phyloP scores from a whole-genome alignment of 2,329 filamentous ascomycete genomes.

The Epicoccum sorghinum region DNA sequence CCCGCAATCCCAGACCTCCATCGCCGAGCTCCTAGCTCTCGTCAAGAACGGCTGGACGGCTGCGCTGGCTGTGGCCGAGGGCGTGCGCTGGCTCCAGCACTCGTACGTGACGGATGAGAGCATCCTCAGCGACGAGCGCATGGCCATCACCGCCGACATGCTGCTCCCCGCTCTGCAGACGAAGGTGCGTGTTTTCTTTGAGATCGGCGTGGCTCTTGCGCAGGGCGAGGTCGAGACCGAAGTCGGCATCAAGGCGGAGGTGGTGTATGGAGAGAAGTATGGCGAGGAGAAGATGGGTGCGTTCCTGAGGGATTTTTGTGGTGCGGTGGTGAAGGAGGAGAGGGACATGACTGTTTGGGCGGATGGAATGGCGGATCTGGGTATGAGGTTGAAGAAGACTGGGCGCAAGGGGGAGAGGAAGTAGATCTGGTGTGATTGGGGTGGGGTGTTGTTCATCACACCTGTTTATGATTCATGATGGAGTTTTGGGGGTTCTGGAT shows the following conservation, averaged over 20 bases:
- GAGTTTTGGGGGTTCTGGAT: not conserved
- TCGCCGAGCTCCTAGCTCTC: slow-evolving; percentile 63
- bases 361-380: slow-evolving; percentile 52
- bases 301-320: slow-evolving; percentile 65
- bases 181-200: slow-evolving; percentile 69
- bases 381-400: slow-evolving; percentile 50
- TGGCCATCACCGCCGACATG: slow-evolving; percentile 67
- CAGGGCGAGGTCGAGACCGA: slow-evolving; percentile 59
- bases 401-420: slow-evolving; percentile 52
- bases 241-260: slow-evolving; percentile 63
- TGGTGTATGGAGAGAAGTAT: slow-evolving; percentile 80
- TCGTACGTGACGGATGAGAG: slow-evolving; percentile 69
- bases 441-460: not conserved
- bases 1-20: slow-evolving; percentile 62
- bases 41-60: slow-evolving; percentile 71
- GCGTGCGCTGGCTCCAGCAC: slow-evolving; percentile 66
- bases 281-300: slow-evolving; percentile 77
- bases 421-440: slow-evolving; percentile 5
- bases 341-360: slow-evolving; percentile 50
- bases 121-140: slow-evolving; percentile 68
- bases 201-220: slow-evolving; percentile 56
- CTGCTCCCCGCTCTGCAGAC: slow-evolving; percentile 70
- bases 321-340: slow-evolving; percentile 29
- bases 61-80: slow-evolving; percentile 63
- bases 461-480: slow-evolving; percentile 5